Evolutionary conservation across 228 moss, liverwort and hornwort species (phyloP), one percentile per base, ranked within the genome.

Genomic region (Sphagnum fallax): DNA sequence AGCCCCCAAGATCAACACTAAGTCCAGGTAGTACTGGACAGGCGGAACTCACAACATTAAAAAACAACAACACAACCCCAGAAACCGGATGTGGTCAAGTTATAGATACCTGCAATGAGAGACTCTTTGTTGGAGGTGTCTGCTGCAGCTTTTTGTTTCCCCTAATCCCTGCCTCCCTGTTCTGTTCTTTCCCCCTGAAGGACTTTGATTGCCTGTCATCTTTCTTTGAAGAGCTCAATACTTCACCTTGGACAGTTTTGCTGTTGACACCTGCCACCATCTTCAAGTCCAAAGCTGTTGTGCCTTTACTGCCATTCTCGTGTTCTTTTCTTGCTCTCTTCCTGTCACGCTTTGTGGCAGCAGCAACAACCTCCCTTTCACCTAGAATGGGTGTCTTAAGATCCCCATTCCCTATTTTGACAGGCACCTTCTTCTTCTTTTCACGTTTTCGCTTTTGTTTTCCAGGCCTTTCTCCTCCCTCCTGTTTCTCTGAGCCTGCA

Each of bases 391-490:
- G 55, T 55, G 55, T 55, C 47, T 60, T 69, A 53, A 12, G 16
- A 51, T 67, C 64, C 67, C 49, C 51, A 48, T 71, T 74, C 47
- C 14, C 12, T 0, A 48, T 65, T 64, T 72, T 81, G 18, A 63
- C 73, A 51, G 72, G 55, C 15, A 64, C 67, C 53, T 62, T 75
- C 32, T 32, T 75, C 32, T 32, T 32, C 47, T 73, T 77, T 60
- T 86, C 77, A 47, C 86, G 67, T 69, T 82, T 85, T 48, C 82
- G 73, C 72, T 82, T 86, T 48, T 80, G 73, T 70, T 82, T 86
- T 16, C 60, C 75, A 48, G 10, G 59, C 73, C 70, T 80, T 52
- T 78, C 76, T 61, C 66, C 70, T 11, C 70, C 69, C 64, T 75
- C 66, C 6, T 50, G 48, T 49, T 78, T 76, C 53, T 4, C 58